Evolutionary conservation across 352 stramenopile species (phyloP).

Genomic region (Pythium coloratum): DNA sequence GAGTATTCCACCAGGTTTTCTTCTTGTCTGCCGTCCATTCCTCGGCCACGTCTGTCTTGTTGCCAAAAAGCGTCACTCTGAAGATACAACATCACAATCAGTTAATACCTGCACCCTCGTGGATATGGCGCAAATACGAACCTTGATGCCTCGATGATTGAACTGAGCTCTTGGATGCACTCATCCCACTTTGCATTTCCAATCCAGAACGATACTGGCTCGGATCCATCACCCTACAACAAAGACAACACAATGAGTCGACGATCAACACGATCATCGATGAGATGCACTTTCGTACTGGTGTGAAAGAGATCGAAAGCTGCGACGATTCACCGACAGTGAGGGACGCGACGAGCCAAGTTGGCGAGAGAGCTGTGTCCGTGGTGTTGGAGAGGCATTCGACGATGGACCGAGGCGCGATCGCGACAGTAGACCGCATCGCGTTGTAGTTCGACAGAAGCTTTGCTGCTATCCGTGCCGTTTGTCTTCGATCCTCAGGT

Average conservation of each 20-base stretch:
- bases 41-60: constrained; percentile 51
- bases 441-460: constrained; percentile 18
- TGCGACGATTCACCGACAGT: constrained; percentile 8
- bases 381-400: neutral
- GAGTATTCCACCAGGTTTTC: constrained; percentile 76
- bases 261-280: neutral
- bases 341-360: constrained; percentile 24
- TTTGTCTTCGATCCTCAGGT: constrained; percentile 3
- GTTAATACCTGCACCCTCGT: neutral
- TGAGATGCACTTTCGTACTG: constrained; percentile 7
- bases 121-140: constrained; percentile 24
- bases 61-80: constrained; percentile 61
- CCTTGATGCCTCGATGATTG: constrained; percentile 63
- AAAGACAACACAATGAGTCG: neutral
- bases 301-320: constrained; percentile 21
- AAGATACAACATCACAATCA: neutral
- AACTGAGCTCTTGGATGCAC: constrained; percentile 39
- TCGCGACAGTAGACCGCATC: neutral
- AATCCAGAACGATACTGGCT: constrained; percentile 57
- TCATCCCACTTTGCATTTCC: constrained; percentile 41
- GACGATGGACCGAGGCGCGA: neutral
- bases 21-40: constrained; percentile 63
- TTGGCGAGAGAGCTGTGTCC: neutral
- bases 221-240: constrained; percentile 39
- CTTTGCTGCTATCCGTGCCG: constrained; percentile 9